Evolutionary conservation across 495 filamentous ascomycete species (phyloP).

Genomic region (Hyaloscypha variabilis): DNA sequence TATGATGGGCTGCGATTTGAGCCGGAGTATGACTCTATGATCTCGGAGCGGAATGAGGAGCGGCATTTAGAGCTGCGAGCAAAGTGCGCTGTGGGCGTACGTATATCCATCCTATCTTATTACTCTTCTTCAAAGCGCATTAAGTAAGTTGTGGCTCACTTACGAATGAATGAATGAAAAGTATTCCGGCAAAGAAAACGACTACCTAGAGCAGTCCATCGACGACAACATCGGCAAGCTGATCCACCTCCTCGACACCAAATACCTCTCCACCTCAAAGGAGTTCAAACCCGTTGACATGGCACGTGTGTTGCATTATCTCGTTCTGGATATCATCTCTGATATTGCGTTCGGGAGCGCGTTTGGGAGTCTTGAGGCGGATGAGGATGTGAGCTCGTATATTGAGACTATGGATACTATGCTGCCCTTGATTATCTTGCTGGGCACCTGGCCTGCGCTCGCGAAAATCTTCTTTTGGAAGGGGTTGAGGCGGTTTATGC

Average conservation of each 20-base stretch:
- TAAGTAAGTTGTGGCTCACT: too few relatives aligned
- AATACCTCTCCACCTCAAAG: slow-evolving; percentile 33
- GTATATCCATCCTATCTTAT: not conserved
- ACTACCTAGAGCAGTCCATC: slow-evolving; percentile 36
- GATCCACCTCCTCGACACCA: slow-evolving; percentile 33
- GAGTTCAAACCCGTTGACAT: slow-evolving; percentile 42
- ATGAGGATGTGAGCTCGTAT: slow-evolving; percentile 46
- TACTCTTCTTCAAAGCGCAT: not conserved
- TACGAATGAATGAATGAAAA: too few relatives aligned
- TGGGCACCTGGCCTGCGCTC: slow-evolving; percentile 3
- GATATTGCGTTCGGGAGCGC: slow-evolving; percentile 44
- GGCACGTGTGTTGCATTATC: slow-evolving; percentile 40
- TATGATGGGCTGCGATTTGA: slow-evolving; percentile 35
- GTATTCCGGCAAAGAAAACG: slow-evolving; percentile 48
- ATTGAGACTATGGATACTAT: slow-evolving; percentile 25
- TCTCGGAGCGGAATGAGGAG: slow-evolving; percentile 36
- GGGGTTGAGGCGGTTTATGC: slow-evolving; percentile 42
- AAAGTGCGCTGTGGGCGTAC: slow-evolving; percentile 36
- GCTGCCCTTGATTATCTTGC: not conserved
- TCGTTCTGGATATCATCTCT: slow-evolving; percentile 50
- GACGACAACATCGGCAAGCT: slow-evolving; percentile 36
- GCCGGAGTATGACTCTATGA: slow-evolving; percentile 37
- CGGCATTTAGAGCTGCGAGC: slow-evolving; percentile 37
- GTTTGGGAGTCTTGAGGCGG: slow-evolving; percentile 42
- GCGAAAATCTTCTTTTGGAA: slow-evolving; percentile 37